These are phyloP conservation scores for Pseudocercospora crystallina DNA, from an alignment of 2,329 filamentous ascomycete genomes.

Conservation along the genomic window DNA sequence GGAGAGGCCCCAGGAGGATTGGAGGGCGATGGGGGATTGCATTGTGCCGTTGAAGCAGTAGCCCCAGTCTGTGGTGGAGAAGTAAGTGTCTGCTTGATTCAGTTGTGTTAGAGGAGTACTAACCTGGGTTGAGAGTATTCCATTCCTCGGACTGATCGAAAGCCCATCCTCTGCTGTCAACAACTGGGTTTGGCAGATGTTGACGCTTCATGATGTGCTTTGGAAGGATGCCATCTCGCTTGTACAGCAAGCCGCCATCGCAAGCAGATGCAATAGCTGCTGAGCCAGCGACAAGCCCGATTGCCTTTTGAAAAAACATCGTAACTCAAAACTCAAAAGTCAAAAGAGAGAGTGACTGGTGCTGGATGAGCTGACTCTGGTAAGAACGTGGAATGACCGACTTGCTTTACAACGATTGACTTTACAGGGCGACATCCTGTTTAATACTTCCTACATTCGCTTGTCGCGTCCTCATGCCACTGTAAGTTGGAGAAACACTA, in stretches of 20 bases:
- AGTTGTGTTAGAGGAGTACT: neutral
- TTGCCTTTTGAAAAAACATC: constrained; percentile 7
- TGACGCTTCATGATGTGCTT: constrained; percentile 15
- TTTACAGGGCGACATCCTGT: too few species aligned
- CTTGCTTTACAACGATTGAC: too few species aligned
- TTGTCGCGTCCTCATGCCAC: neutral
- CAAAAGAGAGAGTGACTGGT: too few species aligned
- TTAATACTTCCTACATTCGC: neutral
- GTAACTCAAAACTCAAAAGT: neutral
- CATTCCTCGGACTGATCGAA: constrained; percentile 20
- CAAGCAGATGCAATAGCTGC: constrained; percentile 13
- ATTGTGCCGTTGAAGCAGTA: constrained; percentile 17
- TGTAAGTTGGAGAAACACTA: too few species aligned
- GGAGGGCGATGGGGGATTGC: constrained; percentile 15
- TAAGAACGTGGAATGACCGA: too few species aligned
- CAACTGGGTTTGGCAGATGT: constrained; percentile 8
- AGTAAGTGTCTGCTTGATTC: neutral
- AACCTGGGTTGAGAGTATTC: constrained; percentile 17
- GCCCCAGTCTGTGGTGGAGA: constrained; percentile 12
- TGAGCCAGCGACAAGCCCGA: constrained; percentile 11
- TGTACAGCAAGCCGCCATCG: constrained; percentile 19
- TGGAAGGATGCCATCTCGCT: constrained; percentile 14
- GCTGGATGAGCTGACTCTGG: too few species aligned
- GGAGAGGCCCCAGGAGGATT: neutral
- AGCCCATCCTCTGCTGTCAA: constrained; percentile 15